Conservation (phyloP, 2,329 filamentous ascomycete species). For the Akanthomyces dipterigenus region DNA sequence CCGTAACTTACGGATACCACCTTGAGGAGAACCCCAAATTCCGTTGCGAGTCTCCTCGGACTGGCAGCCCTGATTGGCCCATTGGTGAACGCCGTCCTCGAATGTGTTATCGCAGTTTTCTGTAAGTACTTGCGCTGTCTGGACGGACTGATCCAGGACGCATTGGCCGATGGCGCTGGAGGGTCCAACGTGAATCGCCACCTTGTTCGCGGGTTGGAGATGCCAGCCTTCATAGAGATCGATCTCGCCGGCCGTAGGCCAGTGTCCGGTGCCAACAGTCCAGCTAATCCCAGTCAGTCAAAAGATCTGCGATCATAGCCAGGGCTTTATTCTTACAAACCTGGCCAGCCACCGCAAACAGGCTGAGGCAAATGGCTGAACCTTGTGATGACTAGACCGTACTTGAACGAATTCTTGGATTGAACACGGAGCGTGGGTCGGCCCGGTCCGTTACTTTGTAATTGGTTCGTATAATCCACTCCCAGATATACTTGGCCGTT, state of each 20-base stretch:
- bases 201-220: slow-evolving; percentile 39
- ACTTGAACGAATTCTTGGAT: slow-evolving; percentile 51
- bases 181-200: slow-evolving; percentile 47
- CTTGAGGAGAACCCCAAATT: not conserved
- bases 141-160: slow-evolving; percentile 18
- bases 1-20: slow-evolving; percentile 11
- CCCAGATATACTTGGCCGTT: slow-evolving; percentile 27
- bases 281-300: slow-evolving; percentile 23
- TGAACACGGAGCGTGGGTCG: slow-evolving; percentile 54
- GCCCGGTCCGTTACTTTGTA: slow-evolving; percentile 17
- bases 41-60: not conserved
- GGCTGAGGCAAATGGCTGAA: slow-evolving; percentile 58
- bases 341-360: slow-evolving; percentile 62
- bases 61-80: slow-evolving; percentile 1
- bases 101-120: slow-evolving; percentile 10
- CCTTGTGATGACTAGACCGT: slow-evolving; percentile 60
- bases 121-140: slow-evolving; percentile 17
- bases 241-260: slow-evolving; percentile 48
- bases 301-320: not conserved
- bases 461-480: slow-evolving; percentile 20
- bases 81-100: slow-evolving; percentile 1
- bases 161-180: slow-evolving; percentile 22
- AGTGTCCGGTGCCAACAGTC: slow-evolving; percentile 37
- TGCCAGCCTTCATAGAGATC: slow-evolving; percentile 61
- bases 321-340: slow-evolving; percentile 39